Evolutionary conservation across 2,329 filamentous ascomycete species (phyloP).

Genomic region (Tolypocladium ovalisporum): DNA sequence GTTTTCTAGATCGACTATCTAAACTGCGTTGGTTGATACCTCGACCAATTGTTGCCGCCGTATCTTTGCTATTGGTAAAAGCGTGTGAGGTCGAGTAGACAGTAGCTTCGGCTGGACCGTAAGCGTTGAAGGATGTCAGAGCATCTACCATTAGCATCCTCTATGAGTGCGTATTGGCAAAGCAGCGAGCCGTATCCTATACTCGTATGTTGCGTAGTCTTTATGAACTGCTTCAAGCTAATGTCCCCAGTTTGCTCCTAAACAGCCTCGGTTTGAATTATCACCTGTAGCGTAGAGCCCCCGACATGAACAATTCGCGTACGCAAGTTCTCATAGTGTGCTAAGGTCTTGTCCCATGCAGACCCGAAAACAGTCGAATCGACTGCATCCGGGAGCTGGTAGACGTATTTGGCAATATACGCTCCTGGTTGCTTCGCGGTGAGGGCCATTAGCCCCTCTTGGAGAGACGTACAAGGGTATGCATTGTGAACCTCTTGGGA

Average conservation of each 20-base stretch:
- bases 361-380: constrained; percentile 13
- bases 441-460: constrained; percentile 26
- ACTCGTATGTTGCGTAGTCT: too few species aligned
- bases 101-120: constrained; percentile 9
- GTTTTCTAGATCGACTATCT: constrained; percentile 2
- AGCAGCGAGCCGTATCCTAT: not conserved
- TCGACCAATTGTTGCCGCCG: constrained; percentile 4
- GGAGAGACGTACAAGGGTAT: constrained; percentile 25
- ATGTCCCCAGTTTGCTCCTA: not conserved
- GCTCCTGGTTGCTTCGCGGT: constrained; percentile 18
- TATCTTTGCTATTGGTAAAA: constrained; percentile 3
- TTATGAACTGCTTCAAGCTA: not conserved
- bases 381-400: constrained; percentile 8
- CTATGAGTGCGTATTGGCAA: constrained; percentile 1
- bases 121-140: constrained; percentile 6
- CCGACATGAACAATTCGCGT: constrained; percentile 4
- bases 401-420: constrained; percentile 21
- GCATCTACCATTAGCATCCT: constrained; percentile 4
- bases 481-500: not conserved
- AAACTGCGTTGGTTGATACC: constrained; percentile 4
- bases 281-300: constrained; percentile 3
- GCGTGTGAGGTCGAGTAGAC: constrained; percentile 5
- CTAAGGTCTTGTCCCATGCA: constrained; percentile 13
- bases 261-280: not conserved
- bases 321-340: constrained; percentile 4